Percentiles rank a stretch among this genome's conserved stretches.
These are phyloP conservation scores for Discostella stelligeroides DNA, from an alignment of 108 stramenopile species.

Conservation along the genomic window DNA sequence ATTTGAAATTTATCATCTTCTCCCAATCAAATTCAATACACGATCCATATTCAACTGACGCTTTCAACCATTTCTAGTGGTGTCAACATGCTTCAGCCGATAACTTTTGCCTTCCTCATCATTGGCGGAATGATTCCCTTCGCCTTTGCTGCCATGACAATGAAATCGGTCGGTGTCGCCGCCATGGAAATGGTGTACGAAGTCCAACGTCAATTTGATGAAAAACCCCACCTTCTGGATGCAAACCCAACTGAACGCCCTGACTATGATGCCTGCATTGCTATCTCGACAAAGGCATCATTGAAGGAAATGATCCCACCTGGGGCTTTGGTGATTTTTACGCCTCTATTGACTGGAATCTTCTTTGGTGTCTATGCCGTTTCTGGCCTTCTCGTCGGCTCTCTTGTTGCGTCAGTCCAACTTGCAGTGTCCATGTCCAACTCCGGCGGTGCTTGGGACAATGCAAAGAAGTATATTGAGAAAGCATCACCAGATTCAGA, in stretches of 20 bases:
- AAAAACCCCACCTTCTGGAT: slow-evolving; percentile 89
- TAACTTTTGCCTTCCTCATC: slow-evolving; percentile 96
- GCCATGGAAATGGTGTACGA: slow-evolving; percentile 99
- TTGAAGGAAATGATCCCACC: slow-evolving; percentile 97
- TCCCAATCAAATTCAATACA: not conserved
- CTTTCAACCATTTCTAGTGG: slow-evolving; percentile 25
- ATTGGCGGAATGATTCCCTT: slow-evolving; percentile 99
- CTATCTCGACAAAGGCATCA: slow-evolving; percentile 95
- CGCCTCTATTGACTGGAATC: slow-evolving; percentile 96
- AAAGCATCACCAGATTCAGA: slow-evolving; percentile 85
- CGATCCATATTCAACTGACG: not conserved
- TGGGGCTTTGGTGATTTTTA: slow-evolving; percentile 96
- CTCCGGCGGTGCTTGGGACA: slow-evolving; percentile 99
- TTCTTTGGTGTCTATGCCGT: slow-evolving; percentile 97
- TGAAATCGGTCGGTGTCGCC: slow-evolving; percentile 97
- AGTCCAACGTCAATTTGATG: slow-evolving; percentile 97
- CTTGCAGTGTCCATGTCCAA: slow-evolving; percentile 98
- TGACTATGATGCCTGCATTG: slow-evolving; percentile 96
- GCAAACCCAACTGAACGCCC: slow-evolving; percentile 91
- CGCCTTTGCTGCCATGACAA: slow-evolving; percentile 98
- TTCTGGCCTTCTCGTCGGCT: slow-evolving; percentile 93
- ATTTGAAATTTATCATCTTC: not conserved
- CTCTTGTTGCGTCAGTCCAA: slow-evolving; percentile 91
- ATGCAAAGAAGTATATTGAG: slow-evolving; percentile 99
- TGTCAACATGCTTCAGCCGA: slow-evolving; percentile 93